A percentile compares a stretch with the other conserved stretches of the same genome.
Evolutionary conservation across 2,329 filamentous ascomycete species (phyloP).

Genomic region (Pseudopithomyces maydicus): DNA sequence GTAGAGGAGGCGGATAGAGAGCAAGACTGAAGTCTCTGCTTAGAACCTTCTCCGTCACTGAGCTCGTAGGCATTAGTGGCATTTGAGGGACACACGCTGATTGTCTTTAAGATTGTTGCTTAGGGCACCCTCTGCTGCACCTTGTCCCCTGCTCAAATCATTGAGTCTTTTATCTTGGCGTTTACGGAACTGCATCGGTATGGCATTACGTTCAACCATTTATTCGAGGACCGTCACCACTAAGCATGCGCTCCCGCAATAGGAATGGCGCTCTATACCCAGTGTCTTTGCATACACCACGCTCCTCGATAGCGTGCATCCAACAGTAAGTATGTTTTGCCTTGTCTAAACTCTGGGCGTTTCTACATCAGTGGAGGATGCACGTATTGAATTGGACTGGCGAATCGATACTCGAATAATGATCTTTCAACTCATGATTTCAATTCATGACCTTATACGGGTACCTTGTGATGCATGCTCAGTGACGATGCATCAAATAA

Average conservation of each 20-base stretch:
- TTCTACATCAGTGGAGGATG: neutral
- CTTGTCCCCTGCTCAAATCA: neutral
- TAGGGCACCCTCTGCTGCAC: neutral
- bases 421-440: neutral
- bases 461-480: too few species aligned
- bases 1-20: conserved; percentile 29
- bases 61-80: neutral
- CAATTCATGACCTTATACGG: neutral
- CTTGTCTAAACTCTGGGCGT: neutral
- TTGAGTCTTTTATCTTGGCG: conserved; percentile 17
- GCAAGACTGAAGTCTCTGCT: conserved; percentile 10
- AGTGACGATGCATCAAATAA: too few species aligned
- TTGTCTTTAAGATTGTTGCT: neutral
- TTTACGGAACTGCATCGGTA: conserved; percentile 32
- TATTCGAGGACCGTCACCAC: conserved; percentile 15
- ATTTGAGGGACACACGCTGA: neutral
- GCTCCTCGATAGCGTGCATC: neutral
- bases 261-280: conserved; percentile 36
- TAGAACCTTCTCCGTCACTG: neutral
- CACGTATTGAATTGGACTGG: neutral
- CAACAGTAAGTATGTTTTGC: neutral
- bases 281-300: neutral
- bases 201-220: conserved; percentile 17
- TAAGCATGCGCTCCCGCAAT: conserved; percentile 26
- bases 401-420: neutral